A percentile compares a stretch with the other conserved stretches of the same genome.
phyloP scores from a whole-genome alignment of 345 rosid genomes.

The Eutrema yunnanense region DNA sequence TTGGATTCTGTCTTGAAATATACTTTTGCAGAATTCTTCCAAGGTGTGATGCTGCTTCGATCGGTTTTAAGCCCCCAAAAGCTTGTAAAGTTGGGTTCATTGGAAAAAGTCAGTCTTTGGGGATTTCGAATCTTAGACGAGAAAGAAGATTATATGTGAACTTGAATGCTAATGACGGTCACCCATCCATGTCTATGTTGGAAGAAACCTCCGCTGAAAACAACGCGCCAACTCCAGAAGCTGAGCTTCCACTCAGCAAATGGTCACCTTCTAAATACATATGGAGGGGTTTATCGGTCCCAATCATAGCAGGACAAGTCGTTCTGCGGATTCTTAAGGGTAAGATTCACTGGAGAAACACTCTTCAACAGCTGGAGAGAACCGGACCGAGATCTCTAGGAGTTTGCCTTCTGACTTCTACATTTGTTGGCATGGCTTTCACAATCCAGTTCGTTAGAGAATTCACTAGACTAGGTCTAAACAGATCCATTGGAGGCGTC shows the following conservation, averaged over 20 bases:
- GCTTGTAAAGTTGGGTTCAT: constrained; percentile 22
- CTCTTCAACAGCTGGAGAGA: constrained; percentile 77
- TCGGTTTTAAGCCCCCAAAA: constrained; percentile 6
- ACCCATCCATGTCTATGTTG: constrained; percentile 31
- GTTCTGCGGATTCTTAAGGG: constrained; percentile 50
- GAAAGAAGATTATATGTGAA: constrained; percentile 35
- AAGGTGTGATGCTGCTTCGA: constrained; percentile 18
- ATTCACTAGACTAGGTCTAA: constrained; percentile 69
- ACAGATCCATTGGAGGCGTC: constrained; percentile 79
- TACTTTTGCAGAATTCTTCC: constrained; percentile 26
- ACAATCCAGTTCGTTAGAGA: constrained; percentile 85
- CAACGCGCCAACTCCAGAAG: constrained; percentile 24
- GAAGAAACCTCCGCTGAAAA: constrained; percentile 29
- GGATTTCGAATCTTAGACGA: not conserved
- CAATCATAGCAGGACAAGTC: constrained; percentile 67
- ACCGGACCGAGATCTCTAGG: constrained; percentile 79
- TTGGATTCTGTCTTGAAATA: not conserved
- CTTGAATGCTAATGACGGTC: constrained; percentile 43
- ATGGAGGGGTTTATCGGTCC: constrained; percentile 70
- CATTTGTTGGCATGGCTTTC: constrained; percentile 89
- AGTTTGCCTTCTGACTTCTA: constrained; percentile 73
- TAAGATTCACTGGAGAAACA: constrained; percentile 70
- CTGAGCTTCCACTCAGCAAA: constrained; percentile 40
- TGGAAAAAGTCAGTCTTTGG: not conserved
- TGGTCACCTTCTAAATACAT: constrained; percentile 65